These are phyloP conservation scores for Dryas octopetala DNA, from an alignment of 306 rosid genomes.

Conservation along the genomic window DNA sequence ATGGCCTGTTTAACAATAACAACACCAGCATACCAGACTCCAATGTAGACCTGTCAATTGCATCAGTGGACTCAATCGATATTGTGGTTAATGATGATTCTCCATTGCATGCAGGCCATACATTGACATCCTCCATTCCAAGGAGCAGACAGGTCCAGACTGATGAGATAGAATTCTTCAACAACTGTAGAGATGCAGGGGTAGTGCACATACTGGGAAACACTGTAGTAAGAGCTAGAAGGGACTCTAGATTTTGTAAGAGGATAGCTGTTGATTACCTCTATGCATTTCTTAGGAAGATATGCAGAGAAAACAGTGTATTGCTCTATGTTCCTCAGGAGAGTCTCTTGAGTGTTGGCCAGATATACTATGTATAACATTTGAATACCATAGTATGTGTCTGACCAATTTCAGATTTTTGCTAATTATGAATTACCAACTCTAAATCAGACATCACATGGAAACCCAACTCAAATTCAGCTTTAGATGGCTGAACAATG, in stretches of 20 bases:
- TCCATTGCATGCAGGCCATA: slow-evolving; percentile 37
- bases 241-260: slow-evolving; percentile 68
- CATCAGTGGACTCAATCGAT: slow-evolving; percentile 64
- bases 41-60: slow-evolving; percentile 38
- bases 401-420: too few species aligned
- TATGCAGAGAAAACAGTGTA: slow-evolving; percentile 84
- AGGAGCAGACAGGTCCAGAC: slow-evolving; percentile 54
- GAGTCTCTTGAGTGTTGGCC: slow-evolving; percentile 90
- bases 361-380: slow-evolving; percentile 67
- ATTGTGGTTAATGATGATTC: slow-evolving; percentile 33
- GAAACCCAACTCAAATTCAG: too few species aligned
- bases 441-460: too few species aligned
- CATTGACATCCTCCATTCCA: slow-evolving; percentile 42
- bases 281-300: slow-evolving; percentile 87
- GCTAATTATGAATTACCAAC: too few species aligned
- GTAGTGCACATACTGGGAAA: slow-evolving; percentile 96
- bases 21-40: slow-evolving; percentile 37
- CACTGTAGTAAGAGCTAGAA: slow-evolving; percentile 70
- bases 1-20: slow-evolving; percentile 27
- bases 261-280: slow-evolving; percentile 77
- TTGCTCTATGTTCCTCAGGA: slow-evolving; percentile 95
- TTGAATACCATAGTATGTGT: too few species aligned
- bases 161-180: slow-evolving; percentile 77
- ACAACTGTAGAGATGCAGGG: slow-evolving; percentile 76
- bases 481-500: too few species aligned